Evolutionary conservation across 2,329 filamentous ascomycete species (phyloP).

Genomic region (Aspergillus sp.): DNA sequence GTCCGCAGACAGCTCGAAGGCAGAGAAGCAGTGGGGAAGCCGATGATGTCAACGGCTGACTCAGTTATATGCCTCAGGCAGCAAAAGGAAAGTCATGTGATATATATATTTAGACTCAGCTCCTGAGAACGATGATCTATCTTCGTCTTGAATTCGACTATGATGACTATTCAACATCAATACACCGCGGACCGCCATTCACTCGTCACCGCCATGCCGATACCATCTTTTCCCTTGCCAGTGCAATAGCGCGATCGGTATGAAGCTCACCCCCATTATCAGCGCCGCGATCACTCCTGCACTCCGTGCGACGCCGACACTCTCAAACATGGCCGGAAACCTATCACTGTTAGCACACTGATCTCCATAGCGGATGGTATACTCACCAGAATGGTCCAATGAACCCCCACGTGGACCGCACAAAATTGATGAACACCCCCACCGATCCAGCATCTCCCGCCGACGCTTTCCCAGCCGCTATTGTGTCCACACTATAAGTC

Average conservation of each 20-base stretch:
- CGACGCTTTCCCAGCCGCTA: conserved; percentile 32
- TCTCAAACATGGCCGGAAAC: conserved; percentile 33
- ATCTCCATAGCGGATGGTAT: too few species aligned
- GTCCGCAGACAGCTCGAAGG: background rate
- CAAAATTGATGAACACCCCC: conserved; percentile 59
- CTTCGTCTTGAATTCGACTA: background rate
- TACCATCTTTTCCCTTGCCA: conserved; percentile 36
- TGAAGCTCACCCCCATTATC: conserved; percentile 27
- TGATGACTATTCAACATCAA: too few species aligned
- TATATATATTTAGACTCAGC: too few species aligned
- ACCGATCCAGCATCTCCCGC: conserved; percentile 52
- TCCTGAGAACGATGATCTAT: too few species aligned
- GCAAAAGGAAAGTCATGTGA: background rate
- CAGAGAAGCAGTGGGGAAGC: background rate
- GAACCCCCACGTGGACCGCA: conserved; percentile 42
- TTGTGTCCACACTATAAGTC: conserved; percentile 58
- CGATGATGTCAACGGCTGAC: background rate
- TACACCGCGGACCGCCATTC: background rate
- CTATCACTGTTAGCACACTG: conserved; percentile 12
- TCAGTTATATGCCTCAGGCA: background rate
- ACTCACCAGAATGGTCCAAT: conserved; percentile 35
- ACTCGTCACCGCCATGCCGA: background rate
- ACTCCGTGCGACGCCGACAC: conserved; percentile 28
- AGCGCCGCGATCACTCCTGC: conserved; percentile 25
- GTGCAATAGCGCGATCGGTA: conserved; percentile 27